Evolutionary conservation across 768 basidiomycete genomes (phyloP).

Genomic region (Pisolithus tinctorius): DNA sequence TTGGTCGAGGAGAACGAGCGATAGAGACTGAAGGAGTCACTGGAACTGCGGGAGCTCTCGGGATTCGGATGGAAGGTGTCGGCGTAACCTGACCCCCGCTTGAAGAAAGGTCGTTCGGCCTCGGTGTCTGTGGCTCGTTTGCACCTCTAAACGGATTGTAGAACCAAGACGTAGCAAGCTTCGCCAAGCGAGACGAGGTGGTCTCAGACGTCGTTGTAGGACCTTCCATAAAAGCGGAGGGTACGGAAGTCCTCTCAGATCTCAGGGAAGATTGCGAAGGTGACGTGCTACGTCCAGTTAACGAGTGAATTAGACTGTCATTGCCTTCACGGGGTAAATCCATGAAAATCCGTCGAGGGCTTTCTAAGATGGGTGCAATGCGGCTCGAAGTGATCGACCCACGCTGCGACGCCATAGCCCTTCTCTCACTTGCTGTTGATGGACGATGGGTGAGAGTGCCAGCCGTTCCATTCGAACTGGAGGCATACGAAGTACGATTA

Average conservation of each 20-base stretch:
- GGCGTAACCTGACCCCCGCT: conserved; percentile 20
- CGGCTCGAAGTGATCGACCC: conserved; percentile 40
- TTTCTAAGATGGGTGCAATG: conserved; percentile 68
- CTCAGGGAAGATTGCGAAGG: conserved; percentile 62
- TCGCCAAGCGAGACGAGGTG: conserved; percentile 39
- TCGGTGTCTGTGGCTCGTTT: conserved; percentile 56
- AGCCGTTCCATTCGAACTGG: conserved; percentile 34
- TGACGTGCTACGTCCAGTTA: conserved; percentile 47
- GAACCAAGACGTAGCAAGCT: conserved; percentile 70
- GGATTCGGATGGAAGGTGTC: conserved; percentile 23
- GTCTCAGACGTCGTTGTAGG: conserved; percentile 19
- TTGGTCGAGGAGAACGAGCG: conserved; percentile 35
- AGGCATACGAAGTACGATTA: conserved; percentile 35
- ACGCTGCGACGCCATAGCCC: conserved; percentile 37
- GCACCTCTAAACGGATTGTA: conserved; percentile 69
- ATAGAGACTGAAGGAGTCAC: conserved; percentile 25
- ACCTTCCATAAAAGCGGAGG: conserved; percentile 39
- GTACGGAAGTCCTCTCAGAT: conserved; percentile 40
- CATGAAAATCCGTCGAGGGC: conserved; percentile 43
- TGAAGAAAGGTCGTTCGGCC: conserved; percentile 44
- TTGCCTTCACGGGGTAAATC: conserved; percentile 45
- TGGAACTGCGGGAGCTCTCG: conserved; percentile 23
- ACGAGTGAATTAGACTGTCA: conserved; percentile 26
- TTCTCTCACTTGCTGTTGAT: conserved; percentile 31
- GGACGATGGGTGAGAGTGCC: conserved; percentile 31